Base-by-base conservation (phyloP, 2,329 filamentous ascomycete species). In the Fusarium sp. region DNA sequence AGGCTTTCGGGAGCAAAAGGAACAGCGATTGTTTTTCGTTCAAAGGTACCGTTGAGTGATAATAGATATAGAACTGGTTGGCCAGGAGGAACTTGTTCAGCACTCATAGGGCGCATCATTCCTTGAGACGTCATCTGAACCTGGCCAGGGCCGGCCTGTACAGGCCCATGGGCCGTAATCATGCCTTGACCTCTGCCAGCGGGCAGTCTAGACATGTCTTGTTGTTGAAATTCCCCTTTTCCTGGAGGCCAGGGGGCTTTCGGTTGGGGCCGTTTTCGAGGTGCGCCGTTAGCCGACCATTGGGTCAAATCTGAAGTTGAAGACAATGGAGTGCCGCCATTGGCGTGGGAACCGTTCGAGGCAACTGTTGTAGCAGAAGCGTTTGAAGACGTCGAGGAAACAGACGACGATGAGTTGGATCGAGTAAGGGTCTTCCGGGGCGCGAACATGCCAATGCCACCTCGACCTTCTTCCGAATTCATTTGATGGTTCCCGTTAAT, bases 31-130 rank as follows among this genome's bases (percentile, higher is more conserved):
- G 95, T 96, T 84, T 99, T 99, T 78, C 94, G 92, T 81, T 98
- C 96, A 80, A 99, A 99, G 2, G 95, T 98, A 65, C 94, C 94
- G 79, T 99, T 99, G 77, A 98, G 90, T 1, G 96, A 97, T 10
- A 95, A 84, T 9, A 99, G 89, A 69, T 94, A 94, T 45, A 98
- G 88, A 27, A 98, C 91, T 1, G 94, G 94, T 57, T 93, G 90
- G 10, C 89, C 89, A 82, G 87, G 82, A 85, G 91, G 81, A 68
- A 86, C 77, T 67, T 89, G 86, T 68, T 93, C 91, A 59, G 86
- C 83, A 31, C 73, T 61, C 80, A 91, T 87, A 71, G 93, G 91
- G 70, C 95, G 92, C 62, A 92, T 80, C 79, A 85, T 83, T 57
- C 81, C 80, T 69, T 85, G 85, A 65, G 85, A 86, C n/a, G 77